Percentiles rank a stretch among this genome's conserved stretches.
Conservation (phyloP, 768 basidiomycete genomes). For the Russula virescens region DNA sequence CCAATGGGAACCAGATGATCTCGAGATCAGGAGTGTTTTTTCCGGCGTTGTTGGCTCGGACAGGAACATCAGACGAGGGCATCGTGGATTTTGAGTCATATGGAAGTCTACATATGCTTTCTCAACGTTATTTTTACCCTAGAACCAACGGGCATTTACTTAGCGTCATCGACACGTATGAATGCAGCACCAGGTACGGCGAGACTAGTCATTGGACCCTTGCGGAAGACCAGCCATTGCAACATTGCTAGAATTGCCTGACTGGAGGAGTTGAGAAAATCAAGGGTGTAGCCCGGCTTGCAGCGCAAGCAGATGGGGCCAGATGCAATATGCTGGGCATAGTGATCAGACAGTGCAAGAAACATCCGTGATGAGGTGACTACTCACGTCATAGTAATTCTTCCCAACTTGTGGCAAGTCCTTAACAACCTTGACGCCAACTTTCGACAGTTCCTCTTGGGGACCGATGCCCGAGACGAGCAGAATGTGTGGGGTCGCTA, state of each 20-base stretch:
- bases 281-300: constrained; percentile 20
- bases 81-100: constrained; percentile 11
- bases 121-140: background rate
- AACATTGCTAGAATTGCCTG: constrained; percentile 6
- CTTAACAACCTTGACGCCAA: constrained; percentile 28
- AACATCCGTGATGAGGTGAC: background rate
- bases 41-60: constrained; percentile 11
- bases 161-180: constrained; percentile 19
- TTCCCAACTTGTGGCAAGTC: constrained; percentile 21
- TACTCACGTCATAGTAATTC: constrained; percentile 19
- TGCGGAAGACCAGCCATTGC: constrained; percentile 11
- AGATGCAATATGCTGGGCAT: constrained; percentile 10
- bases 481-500: constrained; percentile 36
- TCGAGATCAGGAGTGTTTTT: constrained; percentile 20
- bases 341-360: background rate
- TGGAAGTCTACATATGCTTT: constrained; percentile 6
- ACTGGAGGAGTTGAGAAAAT: constrained; percentile 20
- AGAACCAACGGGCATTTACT: background rate
- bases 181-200: constrained; percentile 19
- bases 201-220: constrained; percentile 14
- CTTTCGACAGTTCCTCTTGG: constrained; percentile 28
- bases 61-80: constrained; percentile 6
- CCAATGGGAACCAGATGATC: constrained; percentile 15
- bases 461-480: constrained; percentile 41
- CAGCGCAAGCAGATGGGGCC: constrained; percentile 15